Evolutionary conservation across 1,284 basidiomycete genomes (phyloP), one percentile per base, ranked within the genome.

Genomic region (Cutaneotrichosporon spelunceum): DNA sequence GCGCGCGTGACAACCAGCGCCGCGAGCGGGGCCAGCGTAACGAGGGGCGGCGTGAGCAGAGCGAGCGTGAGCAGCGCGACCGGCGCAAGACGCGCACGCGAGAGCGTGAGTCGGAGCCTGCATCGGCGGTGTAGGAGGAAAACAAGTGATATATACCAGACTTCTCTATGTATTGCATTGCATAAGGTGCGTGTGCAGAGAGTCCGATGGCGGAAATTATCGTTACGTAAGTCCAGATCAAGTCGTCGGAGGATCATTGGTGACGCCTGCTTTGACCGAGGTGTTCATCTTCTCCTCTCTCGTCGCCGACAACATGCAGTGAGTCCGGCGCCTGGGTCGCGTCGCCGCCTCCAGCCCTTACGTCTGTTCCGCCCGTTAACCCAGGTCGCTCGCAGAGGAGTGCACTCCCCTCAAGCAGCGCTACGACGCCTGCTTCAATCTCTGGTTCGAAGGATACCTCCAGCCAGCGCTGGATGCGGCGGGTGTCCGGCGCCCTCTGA

Each of bases 371-470:
- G 7, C 29, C 19, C 27, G 24, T 61, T 60, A 10, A 63, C 56
- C 53, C 62, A 67, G 62, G 29, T 65, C 66, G 7, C 63, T 67
- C 24, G 57, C 61, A 4, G 61, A 61, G 14, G 84, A 88, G 79
- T 97, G 94, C 79, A 96, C 93, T 4, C 88, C 89, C 0, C 83
- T 93, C 60, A 97, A 97, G 76, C 86, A 88, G 65, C 82, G 86
- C 63, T 97, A 96, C 77, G 93, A 97, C 78, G 81, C 88, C 0
- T 97, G 94, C 82, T 97, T 97, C 82, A 95, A 96, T 74, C 85
- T 88, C 8, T 97, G 93, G 94, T 93, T 97, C 72, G 91, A 93
- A 75, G 90, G 90, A 24, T 97, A 96, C 74, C 85, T 97, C 34
- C 88, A 91, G 72, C 91, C 91, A 0, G 76, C 75, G 29, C 68